Percentiles rank a stretch among this genome's conserved stretches.
These are phyloP conservation scores for Platismatia glauca DNA, from an alignment of 495 filamentous ascomycete species.

Conservation along the genomic window DNA sequence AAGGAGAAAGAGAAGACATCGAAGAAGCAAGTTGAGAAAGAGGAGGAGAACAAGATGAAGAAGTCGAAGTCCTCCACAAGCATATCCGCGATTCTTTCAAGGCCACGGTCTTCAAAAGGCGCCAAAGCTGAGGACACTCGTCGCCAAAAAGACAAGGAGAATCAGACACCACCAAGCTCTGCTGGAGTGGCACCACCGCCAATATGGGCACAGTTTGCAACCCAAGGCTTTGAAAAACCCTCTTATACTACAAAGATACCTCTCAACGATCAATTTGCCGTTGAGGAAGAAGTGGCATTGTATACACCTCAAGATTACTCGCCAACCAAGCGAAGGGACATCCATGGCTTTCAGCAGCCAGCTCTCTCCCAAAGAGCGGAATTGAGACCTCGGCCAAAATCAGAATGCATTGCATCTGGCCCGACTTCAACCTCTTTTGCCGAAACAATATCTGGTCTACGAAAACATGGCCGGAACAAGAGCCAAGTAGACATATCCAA, in stretches of 20 bases:
- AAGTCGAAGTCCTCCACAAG: constrained; percentile 81
- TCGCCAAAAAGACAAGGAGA: constrained; percentile 67
- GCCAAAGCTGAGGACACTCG: constrained; percentile 32
- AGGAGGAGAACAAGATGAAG: constrained; percentile 45
- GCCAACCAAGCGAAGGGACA: constrained; percentile 57
- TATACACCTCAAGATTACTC: constrained; percentile 54
- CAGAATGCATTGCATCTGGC: constrained; percentile 36
- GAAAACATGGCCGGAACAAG: constrained; percentile 11
- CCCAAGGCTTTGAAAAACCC: constrained; percentile 36
- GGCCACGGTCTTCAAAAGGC: constrained; percentile 52
- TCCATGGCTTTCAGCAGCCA: constrained; percentile 49
- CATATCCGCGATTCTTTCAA: constrained; percentile 54
- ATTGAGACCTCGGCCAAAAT: constrained; percentile 44
- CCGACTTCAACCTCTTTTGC: constrained; percentile 27
- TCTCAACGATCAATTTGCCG: constrained; percentile 33
- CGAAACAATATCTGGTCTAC: constrained; percentile 17
- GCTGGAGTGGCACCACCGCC: constrained; percentile 51
- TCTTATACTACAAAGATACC: constrained; percentile 29
- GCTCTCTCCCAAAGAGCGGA: constrained; percentile 38
- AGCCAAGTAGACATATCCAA: constrained; percentile 5
- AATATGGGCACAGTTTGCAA: constrained; percentile 66
- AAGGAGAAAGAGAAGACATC: constrained; percentile 43
- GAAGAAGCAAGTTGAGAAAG: constrained; percentile 33
- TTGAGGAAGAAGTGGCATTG: constrained; percentile 52
- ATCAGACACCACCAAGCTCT: constrained; percentile 47